Evolutionary conservation across 2,329 filamentous ascomycete genomes (phyloP).

Genomic region (Rhytidhysteron rufulum): DNA sequence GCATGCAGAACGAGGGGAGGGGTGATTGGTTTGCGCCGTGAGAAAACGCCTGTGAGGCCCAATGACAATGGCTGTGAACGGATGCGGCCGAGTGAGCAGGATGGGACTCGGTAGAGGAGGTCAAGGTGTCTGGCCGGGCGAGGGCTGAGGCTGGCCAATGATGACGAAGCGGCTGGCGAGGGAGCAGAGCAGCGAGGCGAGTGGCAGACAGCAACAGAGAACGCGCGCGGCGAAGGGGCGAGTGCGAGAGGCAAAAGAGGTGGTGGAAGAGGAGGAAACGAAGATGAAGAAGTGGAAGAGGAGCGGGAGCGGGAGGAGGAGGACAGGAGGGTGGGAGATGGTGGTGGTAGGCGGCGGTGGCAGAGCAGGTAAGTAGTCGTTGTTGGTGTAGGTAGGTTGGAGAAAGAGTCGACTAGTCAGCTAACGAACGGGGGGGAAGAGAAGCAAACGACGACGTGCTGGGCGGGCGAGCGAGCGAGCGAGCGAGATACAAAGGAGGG

Average conservation of each 20-base stretch:
- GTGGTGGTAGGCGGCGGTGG: constrained; percentile 5
- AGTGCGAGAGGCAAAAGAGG: constrained; percentile 9
- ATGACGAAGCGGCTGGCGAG: background rate
- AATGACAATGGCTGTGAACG: constrained; percentile 21
- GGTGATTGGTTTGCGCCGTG: constrained; percentile 10
- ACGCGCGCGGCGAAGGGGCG: background rate
- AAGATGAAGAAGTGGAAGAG: background rate
- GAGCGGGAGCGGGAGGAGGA: background rate
- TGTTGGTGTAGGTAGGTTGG: constrained; percentile 10
- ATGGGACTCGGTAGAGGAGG: constrained; percentile 12
- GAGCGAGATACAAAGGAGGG: no score
- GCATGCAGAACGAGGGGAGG: constrained; percentile 21
- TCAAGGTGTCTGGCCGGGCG: constrained; percentile 5
- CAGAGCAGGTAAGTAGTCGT: constrained; percentile 2
- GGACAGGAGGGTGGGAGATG: constrained; percentile 2
- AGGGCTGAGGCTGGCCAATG: background rate
- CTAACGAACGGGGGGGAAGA: no score
- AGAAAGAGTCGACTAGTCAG: no score
- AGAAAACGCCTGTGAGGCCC: constrained; percentile 21
- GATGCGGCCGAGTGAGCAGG: constrained; percentile 1
- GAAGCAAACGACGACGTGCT: background rate
- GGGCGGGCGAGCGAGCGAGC: no score
- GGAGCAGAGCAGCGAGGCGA: background rate
- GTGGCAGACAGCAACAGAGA: background rate
- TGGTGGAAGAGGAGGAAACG: background rate